These are phyloP conservation scores for Metschnikowia borealis DNA, from an alignment of 805 yeast genomes.

Conservation along the genomic window DNA sequence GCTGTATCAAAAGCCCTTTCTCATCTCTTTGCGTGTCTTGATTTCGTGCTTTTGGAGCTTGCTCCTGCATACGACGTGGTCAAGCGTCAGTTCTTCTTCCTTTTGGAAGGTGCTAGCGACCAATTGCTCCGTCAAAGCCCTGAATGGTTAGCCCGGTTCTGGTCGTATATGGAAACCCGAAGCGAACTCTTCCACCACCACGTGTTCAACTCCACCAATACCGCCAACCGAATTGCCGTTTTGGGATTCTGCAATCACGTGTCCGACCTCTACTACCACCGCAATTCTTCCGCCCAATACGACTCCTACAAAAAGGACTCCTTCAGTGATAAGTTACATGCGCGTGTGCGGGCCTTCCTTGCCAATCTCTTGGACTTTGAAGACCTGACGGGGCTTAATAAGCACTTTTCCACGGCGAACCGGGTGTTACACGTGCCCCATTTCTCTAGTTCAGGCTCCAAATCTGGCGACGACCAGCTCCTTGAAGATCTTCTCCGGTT, in stretches of 20 bases:
- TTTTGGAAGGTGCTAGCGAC: background rate
- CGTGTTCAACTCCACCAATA: conserved; percentile 26
- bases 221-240: conserved; percentile 35
- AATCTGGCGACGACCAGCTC: conserved; percentile 23
- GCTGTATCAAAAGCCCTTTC: too few species aligned
- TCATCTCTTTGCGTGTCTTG: conserved; percentile 1
- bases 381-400: conserved; percentile 44
- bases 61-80: background rate
- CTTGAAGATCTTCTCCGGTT: conserved; percentile 31
- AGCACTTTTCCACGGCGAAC: conserved; percentile 32
- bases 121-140: background rate
- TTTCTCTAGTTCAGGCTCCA: conserved; percentile 14
- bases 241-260: conserved; percentile 38
- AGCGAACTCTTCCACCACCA: conserved; percentile 17
- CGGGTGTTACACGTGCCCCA: conserved; percentile 23
- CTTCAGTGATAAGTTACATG: conserved; percentile 36
- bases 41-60: background rate
- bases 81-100: background rate
- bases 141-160: conserved; percentile 22
- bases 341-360: conserved; percentile 32
- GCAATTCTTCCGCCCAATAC: conserved; percentile 19
- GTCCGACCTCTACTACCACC: conserved; percentile 28
- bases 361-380: conserved; percentile 34
- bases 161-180: conserved; percentile 38
- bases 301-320: conserved; percentile 36